Evolutionary conservation across 129 eudicot species (phyloP), one percentile per base, ranked within the genome.

Genomic region (Calendula officinalis): DNA sequence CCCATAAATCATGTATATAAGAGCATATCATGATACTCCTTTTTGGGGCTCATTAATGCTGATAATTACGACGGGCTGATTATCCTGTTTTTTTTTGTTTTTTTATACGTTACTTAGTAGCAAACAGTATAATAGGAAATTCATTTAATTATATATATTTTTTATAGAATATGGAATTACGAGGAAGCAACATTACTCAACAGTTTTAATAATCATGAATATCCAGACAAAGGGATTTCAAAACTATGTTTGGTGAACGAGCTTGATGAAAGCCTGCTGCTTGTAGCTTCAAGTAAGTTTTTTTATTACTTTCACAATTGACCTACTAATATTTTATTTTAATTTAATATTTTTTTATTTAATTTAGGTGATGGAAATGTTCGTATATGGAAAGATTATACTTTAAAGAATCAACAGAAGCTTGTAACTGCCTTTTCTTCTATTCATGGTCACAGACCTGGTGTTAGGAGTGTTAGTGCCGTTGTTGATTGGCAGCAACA

Each of bases 401-500:
- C 83, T 33, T 13, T 44, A 3, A 73, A 67, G 84, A 85, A 86
- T 35, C 76, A 67, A 69, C 95, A 88, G 78, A 92, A 82, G 73
- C 94, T 88, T 22, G 92, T 92, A 65, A 85, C 99, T 69, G 99
- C 96, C 0, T 92, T 92, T 62, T 78, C 96, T 41, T 81, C 99
- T 17, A 67, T 92, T 64, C 99, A 86, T 66, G 99, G 95, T 53
- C 91, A 83, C 66, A 86, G 84, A 70, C 96, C 92, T 56, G 86
- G 89, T 70, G 89, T 74, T 27, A 83, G 96, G 42, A 81, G 89
- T 79, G 84, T 85, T 15, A 88, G 80, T 54, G 96, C 95, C 35
- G 96, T 92, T 47, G 96, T 92, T 75, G 99, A 92, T 83, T 92
- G 99, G 99, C 99, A 92, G 80, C 99, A 92, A 72, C 95, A 86